Conservation (phyloP, 345 rosid species). For the Citrus unshiu region DNA sequence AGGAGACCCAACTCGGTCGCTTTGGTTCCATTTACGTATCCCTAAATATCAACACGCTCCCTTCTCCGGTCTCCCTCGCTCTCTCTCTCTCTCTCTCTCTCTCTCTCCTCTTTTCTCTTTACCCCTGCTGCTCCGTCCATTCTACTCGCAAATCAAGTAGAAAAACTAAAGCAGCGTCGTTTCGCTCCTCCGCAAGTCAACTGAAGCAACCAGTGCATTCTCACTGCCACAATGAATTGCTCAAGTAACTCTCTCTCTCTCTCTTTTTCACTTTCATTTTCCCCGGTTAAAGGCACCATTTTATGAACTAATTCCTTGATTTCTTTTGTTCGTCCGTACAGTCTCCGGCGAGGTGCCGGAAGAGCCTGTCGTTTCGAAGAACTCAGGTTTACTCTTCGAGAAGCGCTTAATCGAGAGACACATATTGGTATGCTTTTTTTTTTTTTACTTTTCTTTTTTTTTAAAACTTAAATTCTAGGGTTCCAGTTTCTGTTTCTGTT, state of each 20-base stretch:
- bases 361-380: constrained; percentile 79
- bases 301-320: constrained; percentile 12
- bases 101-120: not conserved
- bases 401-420: constrained; percentile 88
- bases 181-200: not conserved
- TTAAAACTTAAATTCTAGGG: constrained; percentile 26
- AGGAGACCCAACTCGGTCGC: too few species aligned
- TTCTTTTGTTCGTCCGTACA: constrained; percentile 17
- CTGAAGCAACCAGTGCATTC: constrained; percentile 25
- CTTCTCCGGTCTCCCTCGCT: too few species aligned
- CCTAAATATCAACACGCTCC: too few species aligned
- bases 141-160: not conserved
- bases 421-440: constrained; percentile 43
- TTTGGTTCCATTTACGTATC: too few species aligned
- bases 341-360: constrained; percentile 97
- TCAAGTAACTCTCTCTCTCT: constrained; percentile 45
- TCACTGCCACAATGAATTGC: constrained; percentile 60
- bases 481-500: constrained; percentile 9
- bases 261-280: not conserved
- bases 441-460: not conserved
- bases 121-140: not conserved
- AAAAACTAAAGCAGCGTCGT: constrained; percentile 5
- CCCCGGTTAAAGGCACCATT: not conserved
- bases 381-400: constrained; percentile 83
- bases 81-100: too few species aligned